Evolutionary conservation across 306 rosid genomes (phyloP), one percentile per base, ranked within the genome.

Genomic region (Vachellia pachyceras): DNA sequence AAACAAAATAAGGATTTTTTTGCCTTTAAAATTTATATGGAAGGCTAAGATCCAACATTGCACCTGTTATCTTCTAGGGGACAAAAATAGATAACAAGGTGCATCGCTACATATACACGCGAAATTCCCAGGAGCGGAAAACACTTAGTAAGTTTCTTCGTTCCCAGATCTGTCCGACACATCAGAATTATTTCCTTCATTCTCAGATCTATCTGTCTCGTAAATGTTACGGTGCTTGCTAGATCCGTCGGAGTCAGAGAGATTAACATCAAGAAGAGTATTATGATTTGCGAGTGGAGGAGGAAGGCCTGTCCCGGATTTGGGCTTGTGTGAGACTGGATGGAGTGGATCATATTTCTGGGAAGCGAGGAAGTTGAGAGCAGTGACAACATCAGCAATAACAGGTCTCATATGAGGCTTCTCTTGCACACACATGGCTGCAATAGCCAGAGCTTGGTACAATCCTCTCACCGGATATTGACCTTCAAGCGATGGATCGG

Each of bases 371-470:
- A 88, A 94, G 75, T 86, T 83, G 37, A 95, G 77, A 61, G 97
- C 97, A 2, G 97, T 84, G 14, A 93, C 99, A 17, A 95, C 93
- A 40, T 93, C 97, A 0, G 79, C 75, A 60, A 91, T 88, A 13
- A 77, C 86, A 8, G 99, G 99, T 45, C 97, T 87, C 91, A 88
- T 86, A 9, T 73, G 86, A 22, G 95, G 88, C 77, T 91, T 90
- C 80, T 86, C 92, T 58, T 95, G 93, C 78, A 90, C 89, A 20
- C 99, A 95, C 92, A 87, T 88, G 5, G 91, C 91, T 14, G 97
- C 92, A 29, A 95, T 90, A 12, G 90, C 93, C 10, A 95, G 87
- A 75, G 89, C 92, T 86, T 90, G 93, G 85, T 93, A 88, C 74
- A 91, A 80, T 52, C 94, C 95, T 80, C 92, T 83, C 77, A 82